A percentile compares a stretch with the other conserved stretches of the same genome.
phyloP scores from a whole-genome alignment of 1,284 basidiomycete species.

The Puccinia triticina region DNA sequence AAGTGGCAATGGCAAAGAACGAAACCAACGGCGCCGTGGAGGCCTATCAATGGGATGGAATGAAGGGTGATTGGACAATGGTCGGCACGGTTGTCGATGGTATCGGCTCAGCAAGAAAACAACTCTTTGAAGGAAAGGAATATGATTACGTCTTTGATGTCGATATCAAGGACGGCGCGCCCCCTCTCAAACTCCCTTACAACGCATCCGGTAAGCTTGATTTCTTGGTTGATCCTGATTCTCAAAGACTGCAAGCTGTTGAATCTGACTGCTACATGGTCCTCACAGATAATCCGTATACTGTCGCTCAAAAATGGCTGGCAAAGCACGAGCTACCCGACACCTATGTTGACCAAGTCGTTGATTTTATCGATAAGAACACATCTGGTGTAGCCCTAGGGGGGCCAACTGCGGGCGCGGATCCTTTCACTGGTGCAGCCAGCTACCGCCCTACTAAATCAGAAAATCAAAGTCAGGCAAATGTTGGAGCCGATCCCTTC shows the following conservation, averaged over 20 bases:
- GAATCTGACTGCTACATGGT: neutral
- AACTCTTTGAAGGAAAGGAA: slow-evolving; percentile 82
- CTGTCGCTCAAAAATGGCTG: slow-evolving; percentile 86
- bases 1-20: slow-evolving; percentile 50
- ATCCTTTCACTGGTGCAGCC: slow-evolving; percentile 41
- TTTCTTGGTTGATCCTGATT: neutral
- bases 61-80: slow-evolving; percentile 77
- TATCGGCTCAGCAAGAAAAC: slow-evolving; percentile 81
- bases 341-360: slow-evolving; percentile 85
- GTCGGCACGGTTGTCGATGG: slow-evolving; percentile 95
- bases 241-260: neutral
- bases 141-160: slow-evolving; percentile 99
- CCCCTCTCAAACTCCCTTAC: slow-evolving; percentile 91
- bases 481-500: slow-evolving; percentile 37
- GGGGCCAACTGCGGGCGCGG: slow-evolving; percentile 23
- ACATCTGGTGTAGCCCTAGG: slow-evolving; percentile 66
- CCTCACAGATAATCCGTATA: slow-evolving; percentile 81
- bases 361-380: slow-evolving; percentile 90
- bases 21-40: slow-evolving; percentile 53
- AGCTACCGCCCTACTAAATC: slow-evolving; percentile 30
- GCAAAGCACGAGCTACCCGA: slow-evolving; percentile 79
- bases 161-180: slow-evolving; percentile 88
- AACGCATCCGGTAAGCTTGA: slow-evolving; percentile 73
- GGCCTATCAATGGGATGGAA: slow-evolving; percentile 70
- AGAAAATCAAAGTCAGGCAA: slow-evolving; percentile 9